Percentiles rank a stretch among this genome's conserved stretches.
These are phyloP conservation scores for Scutellaria minor DNA, from an alignment of 257 asterid species.

Conservation along the genomic window DNA sequence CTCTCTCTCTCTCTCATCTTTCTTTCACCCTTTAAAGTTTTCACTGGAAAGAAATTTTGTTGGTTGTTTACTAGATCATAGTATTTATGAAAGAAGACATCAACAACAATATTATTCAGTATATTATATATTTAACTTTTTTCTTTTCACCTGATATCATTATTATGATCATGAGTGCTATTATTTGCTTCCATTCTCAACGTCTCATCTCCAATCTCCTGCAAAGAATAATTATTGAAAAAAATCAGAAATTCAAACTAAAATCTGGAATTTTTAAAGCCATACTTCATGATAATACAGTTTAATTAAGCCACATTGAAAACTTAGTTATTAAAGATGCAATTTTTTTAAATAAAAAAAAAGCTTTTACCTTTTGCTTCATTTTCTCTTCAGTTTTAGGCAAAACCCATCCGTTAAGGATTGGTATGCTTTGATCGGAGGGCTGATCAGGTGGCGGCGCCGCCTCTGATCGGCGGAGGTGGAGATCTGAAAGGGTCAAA, in stretches of 20 bases:
- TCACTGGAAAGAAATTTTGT: not conserved
- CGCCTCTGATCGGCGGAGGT: conserved; percentile 50
- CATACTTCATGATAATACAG: not conserved
- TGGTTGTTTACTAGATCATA: conserved; percentile 22
- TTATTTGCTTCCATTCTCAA: conserved; percentile 36
- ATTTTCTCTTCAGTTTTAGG: conserved; percentile 22
- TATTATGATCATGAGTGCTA: not conserved
- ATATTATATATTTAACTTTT: not conserved
- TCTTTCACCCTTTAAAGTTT: not conserved
- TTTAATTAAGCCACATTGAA: not conserved
- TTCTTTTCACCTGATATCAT: conserved; percentile 55
- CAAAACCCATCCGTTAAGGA: conserved; percentile 40
- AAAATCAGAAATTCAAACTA: not conserved
- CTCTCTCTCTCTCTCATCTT: not conserved
- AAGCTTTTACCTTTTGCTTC: conserved; percentile 42
- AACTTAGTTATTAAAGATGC: not conserved
- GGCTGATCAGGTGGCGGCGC: conserved; percentile 45
- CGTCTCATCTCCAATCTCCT: conserved; percentile 50
- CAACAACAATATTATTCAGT: not conserved
- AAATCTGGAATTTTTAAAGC: conserved; percentile 10
- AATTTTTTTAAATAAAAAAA: not conserved
- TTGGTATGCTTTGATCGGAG: conserved; percentile 29
- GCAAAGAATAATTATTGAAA: conserved; percentile 16
- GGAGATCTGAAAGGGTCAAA: conserved; percentile 61
- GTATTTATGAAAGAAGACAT: conserved; percentile 28